A percentile compares a stretch with the other conserved stretches of the same genome.
Conservation (phyloP, 1,284 basidiomycete species). For the Amylostereum chailletii region DNA sequence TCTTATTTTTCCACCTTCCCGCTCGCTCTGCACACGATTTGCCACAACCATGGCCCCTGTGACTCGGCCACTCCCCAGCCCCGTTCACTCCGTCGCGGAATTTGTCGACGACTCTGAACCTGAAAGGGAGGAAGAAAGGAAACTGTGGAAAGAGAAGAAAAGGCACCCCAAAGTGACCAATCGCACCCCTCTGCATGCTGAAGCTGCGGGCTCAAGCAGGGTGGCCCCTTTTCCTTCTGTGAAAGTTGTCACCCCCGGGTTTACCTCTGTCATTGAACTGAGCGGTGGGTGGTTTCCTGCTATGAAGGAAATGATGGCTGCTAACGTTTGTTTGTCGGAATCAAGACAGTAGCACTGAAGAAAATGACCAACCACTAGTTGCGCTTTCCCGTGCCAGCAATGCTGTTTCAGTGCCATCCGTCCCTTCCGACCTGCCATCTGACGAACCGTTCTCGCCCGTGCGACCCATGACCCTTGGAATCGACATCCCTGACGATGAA, state of each 20-base stretch:
- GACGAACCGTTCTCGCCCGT: not conserved
- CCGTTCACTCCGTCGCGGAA: slow-evolving; percentile 20
- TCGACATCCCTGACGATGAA: not conserved
- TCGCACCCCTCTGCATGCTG: no score
- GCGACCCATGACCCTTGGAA: not conserved
- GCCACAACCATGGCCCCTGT: slow-evolving; percentile 4
- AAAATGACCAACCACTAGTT: not conserved
- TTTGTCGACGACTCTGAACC: slow-evolving; percentile 62
- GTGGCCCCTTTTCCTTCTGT: no score
- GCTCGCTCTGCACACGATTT: not conserved
- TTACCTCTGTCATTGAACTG: slow-evolving; percentile 3
- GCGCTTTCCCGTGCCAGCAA: no score
- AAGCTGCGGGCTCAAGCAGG: no score
- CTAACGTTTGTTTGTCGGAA: no score
- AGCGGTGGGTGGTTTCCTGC: slow-evolving; percentile 1
- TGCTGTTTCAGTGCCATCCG: no score
- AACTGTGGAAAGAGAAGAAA: not conserved
- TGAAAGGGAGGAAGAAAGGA: slow-evolving; percentile 40
- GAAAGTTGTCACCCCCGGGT: not conserved
- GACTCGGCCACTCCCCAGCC: slow-evolving; percentile 7
- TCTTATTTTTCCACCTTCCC: no score
- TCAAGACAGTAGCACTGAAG: not conserved
- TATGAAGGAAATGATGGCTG: no score
- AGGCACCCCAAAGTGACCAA: no score
- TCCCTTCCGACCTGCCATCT: no score